A percentile compares a stretch with the other conserved stretches of the same genome.
phyloP scores from a whole-genome alignment of 768 basidiomycete species.

The Xanthoconium stramineum region DNA sequence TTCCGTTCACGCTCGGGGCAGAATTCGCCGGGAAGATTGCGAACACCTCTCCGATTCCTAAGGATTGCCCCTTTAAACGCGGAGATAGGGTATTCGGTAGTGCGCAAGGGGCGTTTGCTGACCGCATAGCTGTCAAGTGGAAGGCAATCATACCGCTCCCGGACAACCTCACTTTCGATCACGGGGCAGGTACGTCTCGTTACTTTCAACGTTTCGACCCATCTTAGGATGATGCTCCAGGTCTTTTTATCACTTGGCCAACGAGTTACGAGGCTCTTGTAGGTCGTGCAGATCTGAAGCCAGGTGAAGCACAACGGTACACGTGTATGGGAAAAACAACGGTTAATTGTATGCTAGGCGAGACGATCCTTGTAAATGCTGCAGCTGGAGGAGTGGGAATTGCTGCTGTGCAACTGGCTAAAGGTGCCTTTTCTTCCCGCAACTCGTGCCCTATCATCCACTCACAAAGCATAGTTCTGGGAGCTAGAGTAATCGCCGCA shows the following conservation, averaged over 20 bases:
- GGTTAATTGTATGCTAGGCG: constrained; percentile 46
- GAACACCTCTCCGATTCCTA: constrained; percentile 67
- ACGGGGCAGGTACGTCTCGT: constrained; percentile 68
- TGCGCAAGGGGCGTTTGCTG: constrained; percentile 76
- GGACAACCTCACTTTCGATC: constrained; percentile 70
- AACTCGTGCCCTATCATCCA: not conserved
- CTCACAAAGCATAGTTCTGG: constrained; percentile 53
- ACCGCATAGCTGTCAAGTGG: constrained; percentile 60
- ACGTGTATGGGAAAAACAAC: not conserved
- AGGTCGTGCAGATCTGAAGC: constrained; percentile 74
- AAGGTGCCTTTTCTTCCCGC: constrained; percentile 47
- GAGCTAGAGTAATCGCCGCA: constrained; percentile 93
- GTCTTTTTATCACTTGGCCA: constrained; percentile 84
- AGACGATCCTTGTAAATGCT: constrained; percentile 91
- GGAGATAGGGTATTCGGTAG: constrained; percentile 91
- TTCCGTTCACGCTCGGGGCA: constrained; percentile 81
- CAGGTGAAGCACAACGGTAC: constrained; percentile 44
- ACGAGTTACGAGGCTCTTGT: constrained; percentile 92
- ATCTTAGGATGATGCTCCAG: constrained; percentile 34
- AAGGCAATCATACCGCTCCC: constrained; percentile 63
- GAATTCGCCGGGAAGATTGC: constrained; percentile 85
- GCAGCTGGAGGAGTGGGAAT: constrained; percentile 97
- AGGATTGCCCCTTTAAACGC: constrained; percentile 69
- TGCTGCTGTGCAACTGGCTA: constrained; percentile 88
- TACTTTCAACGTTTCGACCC: not conserved